Conservation (phyloP, 495 filamentous ascomycete genomes). For the Xylaria sp. region DNA sequence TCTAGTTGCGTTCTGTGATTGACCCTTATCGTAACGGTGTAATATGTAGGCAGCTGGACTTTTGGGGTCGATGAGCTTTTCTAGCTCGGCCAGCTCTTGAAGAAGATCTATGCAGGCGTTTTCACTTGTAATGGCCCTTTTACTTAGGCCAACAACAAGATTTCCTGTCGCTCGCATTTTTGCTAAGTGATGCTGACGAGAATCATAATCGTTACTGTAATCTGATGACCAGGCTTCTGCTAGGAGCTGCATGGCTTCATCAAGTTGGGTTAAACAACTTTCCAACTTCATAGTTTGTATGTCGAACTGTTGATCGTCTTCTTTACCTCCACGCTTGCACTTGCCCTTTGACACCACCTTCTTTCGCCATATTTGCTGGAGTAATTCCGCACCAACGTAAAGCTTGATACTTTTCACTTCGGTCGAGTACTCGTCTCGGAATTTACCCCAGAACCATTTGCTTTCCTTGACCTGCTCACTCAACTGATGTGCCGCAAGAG, state of each 20-base stretch:
- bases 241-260: slow-evolving; percentile 32
- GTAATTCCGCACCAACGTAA: slow-evolving; percentile 35
- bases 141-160: slow-evolving; percentile 28
- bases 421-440: slow-evolving; percentile 38
- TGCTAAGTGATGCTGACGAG: slow-evolving; percentile 33
- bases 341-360: slow-evolving; percentile 36
- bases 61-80: slow-evolving; percentile 36
- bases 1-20: slow-evolving; percentile 15
- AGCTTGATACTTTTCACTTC: slow-evolving; percentile 37
- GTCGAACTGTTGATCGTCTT: slow-evolving; percentile 36
- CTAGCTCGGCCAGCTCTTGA: slow-evolving; percentile 33
- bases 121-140: slow-evolving; percentile 29
- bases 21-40: slow-evolving; percentile 31
- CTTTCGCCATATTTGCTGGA: slow-evolving; percentile 42
- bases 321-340: slow-evolving; percentile 24
- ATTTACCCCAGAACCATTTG: slow-evolving; percentile 36
- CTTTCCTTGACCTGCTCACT: slow-evolving; percentile 38
- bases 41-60: slow-evolving; percentile 27
- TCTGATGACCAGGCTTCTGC: slow-evolving; percentile 19
- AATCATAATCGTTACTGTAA: slow-evolving; percentile 27
- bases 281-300: slow-evolving; percentile 38
- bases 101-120: slow-evolving; percentile 37
- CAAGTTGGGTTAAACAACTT: slow-evolving; percentile 34
- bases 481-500: slow-evolving; percentile 38
- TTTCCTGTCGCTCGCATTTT: slow-evolving; percentile 33